Evolutionary conservation across 106 monocot species (phyloP).

Genomic region (Allium fistulosum): DNA sequence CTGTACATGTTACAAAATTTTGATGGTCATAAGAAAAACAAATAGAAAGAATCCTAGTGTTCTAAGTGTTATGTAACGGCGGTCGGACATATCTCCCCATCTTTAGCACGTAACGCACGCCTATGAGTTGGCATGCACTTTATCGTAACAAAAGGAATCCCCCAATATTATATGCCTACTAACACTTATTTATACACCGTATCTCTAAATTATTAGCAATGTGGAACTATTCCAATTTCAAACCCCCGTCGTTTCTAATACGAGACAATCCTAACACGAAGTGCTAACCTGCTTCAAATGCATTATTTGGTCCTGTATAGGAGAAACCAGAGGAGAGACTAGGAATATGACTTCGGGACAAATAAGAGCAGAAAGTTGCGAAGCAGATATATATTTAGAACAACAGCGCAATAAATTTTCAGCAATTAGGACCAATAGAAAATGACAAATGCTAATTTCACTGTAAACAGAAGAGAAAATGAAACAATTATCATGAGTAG

Average conservation of each 20-base stretch:
- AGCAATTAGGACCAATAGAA: not conserved
- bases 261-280: not conserved
- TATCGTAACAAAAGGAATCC: not conserved
- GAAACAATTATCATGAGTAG: not conserved
- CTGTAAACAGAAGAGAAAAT: not conserved
- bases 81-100: too few species aligned
- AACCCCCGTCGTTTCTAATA: too few species aligned
- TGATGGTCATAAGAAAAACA: not conserved
- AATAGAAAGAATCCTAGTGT: not conserved
- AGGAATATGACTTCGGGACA: conserved; percentile 83
- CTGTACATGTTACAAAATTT: conserved; percentile 22
- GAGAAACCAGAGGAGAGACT: conserved; percentile 95
- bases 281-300: conserved; percentile 75
- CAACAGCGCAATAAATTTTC: too few species aligned
- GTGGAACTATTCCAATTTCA: too few species aligned
- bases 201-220: too few species aligned
- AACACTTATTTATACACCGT: too few species aligned
- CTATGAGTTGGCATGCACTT: not conserved
- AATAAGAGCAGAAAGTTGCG: conserved; percentile 92
- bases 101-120: too few species aligned
- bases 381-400: conserved; percentile 8
- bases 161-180: too few species aligned
- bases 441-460: not conserved
- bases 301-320: conserved; percentile 99
- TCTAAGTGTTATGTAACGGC: too few species aligned